These are phyloP conservation scores for Hapsidospora chrysogenum DNA, from an alignment of 495 filamentous ascomycete species.

Conservation along the genomic window DNA sequence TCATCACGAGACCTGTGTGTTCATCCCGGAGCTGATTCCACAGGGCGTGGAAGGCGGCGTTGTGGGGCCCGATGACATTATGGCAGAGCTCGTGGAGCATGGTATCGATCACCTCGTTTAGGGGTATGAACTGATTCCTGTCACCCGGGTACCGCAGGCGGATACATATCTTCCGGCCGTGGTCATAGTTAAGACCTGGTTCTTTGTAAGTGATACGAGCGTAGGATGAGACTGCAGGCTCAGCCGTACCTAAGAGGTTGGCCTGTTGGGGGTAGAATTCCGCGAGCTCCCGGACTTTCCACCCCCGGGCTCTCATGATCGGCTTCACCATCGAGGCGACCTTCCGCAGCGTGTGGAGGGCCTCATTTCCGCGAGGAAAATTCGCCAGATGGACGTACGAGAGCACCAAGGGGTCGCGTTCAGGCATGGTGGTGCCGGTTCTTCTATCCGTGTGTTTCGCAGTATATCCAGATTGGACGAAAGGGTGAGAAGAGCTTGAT, in stretches of 20 bases:
- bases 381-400: conserved; percentile 67
- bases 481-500: too few relatives aligned
- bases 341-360: conserved; percentile 66
- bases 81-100: conserved; percentile 97
- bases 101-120: conserved; percentile 71
- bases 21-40: conserved; percentile 85
- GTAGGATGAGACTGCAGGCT: not conserved
- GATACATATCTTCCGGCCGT: conserved; percentile 64
- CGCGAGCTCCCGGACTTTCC: conserved; percentile 62
- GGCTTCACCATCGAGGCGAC: conserved; percentile 86
- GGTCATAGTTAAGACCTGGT: conserved; percentile 57
- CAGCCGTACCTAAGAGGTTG: conserved; percentile 49
- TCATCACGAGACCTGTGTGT: conserved; percentile 51
- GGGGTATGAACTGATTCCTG: conserved; percentile 57
- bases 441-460: too few relatives aligned
- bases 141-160: conserved; percentile 68
- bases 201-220: conserved; percentile 2
- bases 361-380: conserved; percentile 57
- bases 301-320: conserved; percentile 75
- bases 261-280: conserved; percentile 70
- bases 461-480: too few relatives aligned
- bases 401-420: conserved; percentile 51
- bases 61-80: conserved; percentile 68
- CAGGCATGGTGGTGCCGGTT: conserved; percentile 35
- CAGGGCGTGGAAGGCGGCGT: conserved; percentile 63